These are phyloP conservation scores for Erysimum cheiri DNA, from an alignment of 441 rosid genomes.

Conservation along the genomic window DNA sequence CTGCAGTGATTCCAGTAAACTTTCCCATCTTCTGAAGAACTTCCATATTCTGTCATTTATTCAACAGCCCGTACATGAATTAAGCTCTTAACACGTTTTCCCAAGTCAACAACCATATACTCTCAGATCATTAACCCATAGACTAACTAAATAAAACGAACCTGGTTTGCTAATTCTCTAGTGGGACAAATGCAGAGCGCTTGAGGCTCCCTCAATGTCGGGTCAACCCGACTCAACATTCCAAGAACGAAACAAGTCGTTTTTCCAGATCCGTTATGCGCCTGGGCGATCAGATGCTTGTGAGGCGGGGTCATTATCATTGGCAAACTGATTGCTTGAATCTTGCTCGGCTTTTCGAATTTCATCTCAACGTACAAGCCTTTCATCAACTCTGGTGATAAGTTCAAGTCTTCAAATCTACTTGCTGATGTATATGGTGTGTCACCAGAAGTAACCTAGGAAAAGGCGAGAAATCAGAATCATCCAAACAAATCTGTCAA, in stretches of 20 bases:
- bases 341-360: slow-evolving; percentile 91
- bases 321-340: slow-evolving; percentile 90
- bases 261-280: slow-evolving; percentile 97
- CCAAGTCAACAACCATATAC: slow-evolving; percentile 7
- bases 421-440: slow-evolving; percentile 87
- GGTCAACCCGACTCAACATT: slow-evolving; percentile 89
- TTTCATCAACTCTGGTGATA: slow-evolving; percentile 80
- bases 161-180: slow-evolving; percentile 93
- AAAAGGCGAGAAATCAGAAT: not conserved
- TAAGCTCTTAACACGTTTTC: not conserved
- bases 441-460: slow-evolving; percentile 74
- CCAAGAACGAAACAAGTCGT: slow-evolving; percentile 98
- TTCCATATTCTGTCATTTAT: slow-evolving; percentile 75
- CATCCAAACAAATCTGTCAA: not conserved
- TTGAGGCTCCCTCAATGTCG: slow-evolving; percentile 64
- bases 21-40: slow-evolving; percentile 94
- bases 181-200: slow-evolving; percentile 98
- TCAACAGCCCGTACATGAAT: slow-evolving; percentile 9
- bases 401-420: slow-evolving; percentile 81
- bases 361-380: slow-evolving; percentile 94
- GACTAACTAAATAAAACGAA: slow-evolving; percentile 34
- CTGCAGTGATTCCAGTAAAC: slow-evolving; percentile 77
- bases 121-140: not conserved
- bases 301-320: slow-evolving; percentile 92
- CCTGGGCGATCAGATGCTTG: slow-evolving; percentile 89